Evolutionary conservation across 2,329 filamentous ascomycete species (phyloP).

Genomic region (Ceratocystiopsis minuta): DNA sequence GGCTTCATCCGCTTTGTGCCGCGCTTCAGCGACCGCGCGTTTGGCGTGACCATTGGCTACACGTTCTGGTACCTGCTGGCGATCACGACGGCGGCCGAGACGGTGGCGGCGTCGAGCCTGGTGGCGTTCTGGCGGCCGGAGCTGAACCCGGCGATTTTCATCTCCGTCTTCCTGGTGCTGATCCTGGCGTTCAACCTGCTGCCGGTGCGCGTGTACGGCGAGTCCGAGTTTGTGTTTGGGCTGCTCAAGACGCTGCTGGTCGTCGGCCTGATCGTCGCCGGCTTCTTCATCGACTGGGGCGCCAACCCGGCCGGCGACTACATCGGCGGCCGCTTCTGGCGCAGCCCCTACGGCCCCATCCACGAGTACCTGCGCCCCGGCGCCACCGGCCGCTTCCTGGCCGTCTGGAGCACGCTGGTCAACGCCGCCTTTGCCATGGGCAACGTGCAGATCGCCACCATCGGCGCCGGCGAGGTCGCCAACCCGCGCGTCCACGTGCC

Average conservation of each 20-base stretch:
- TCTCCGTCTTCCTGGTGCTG: not conserved
- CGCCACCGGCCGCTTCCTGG: slow-evolving; percentile 47
- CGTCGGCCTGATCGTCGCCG: slow-evolving; percentile 30
- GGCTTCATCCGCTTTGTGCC: slow-evolving; percentile 1
- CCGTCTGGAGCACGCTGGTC: slow-evolving; percentile 23
- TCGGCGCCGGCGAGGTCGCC: slow-evolving; percentile 8
- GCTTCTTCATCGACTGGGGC: slow-evolving; percentile 41
- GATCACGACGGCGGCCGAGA: slow-evolving; percentile 1
- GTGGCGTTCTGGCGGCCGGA: slow-evolving; percentile 1
- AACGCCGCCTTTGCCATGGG: not conserved
- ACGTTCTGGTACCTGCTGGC: slow-evolving; percentile 1
- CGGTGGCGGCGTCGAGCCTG: not conserved
- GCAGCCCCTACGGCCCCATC: slow-evolving; percentile 41
- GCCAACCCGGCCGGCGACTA: slow-evolving; percentile 34
- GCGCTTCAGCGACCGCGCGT: not conserved
- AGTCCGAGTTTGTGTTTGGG: no score
- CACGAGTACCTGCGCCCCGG: slow-evolving; percentile 21
- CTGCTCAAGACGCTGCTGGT: no score
- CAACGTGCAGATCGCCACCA: slow-evolving; percentile 3
- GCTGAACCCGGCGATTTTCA: slow-evolving; percentile 1
- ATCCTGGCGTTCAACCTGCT: not conserved
- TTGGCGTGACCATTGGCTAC: slow-evolving; percentile 1
- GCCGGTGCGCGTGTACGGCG: no score
- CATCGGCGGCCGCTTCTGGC: slow-evolving; percentile 40
- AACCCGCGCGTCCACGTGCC: slow-evolving; percentile 9